These are phyloP conservation scores for Scheffersomyces ergatensis DNA, from an alignment of 805 yeast genomes.

Conservation along the genomic window DNA sequence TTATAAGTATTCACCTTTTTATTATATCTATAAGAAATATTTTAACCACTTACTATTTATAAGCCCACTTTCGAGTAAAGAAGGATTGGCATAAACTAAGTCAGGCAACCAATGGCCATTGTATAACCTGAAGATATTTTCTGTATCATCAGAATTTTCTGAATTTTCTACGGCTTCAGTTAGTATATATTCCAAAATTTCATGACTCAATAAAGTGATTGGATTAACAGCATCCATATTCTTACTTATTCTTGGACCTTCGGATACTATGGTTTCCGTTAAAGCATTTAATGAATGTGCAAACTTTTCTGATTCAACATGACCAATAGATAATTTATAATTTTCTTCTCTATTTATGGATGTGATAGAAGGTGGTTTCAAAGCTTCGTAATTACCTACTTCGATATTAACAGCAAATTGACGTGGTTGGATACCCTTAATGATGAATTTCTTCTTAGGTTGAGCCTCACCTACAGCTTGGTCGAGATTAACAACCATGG, in stretches of 20 bases:
- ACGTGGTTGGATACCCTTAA: constrained; percentile 93
- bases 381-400: constrained; percentile 42
- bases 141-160: constrained; percentile 13
- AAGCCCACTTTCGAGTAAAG: constrained; percentile 31
- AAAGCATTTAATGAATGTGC: constrained; percentile 20
- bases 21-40: constrained; percentile 26
- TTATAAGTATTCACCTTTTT: background rate
- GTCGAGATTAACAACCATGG: constrained; percentile 75
- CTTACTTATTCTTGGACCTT: constrained; percentile 13
- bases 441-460: constrained; percentile 77
- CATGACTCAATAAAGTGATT: constrained; percentile 29
- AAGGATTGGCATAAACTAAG: constrained; percentile 39
- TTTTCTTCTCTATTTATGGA: constrained; percentile 11
- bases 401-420: constrained; percentile 49
- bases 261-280: constrained; percentile 15
- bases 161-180: constrained; percentile 22
- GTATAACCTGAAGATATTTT: constrained; percentile 31
- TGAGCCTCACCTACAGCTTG: constrained; percentile 22
- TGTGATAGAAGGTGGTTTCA: constrained; percentile 18
- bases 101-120: constrained; percentile 41
- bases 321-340: constrained; percentile 30
- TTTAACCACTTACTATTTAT: constrained; percentile 36
- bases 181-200: constrained; percentile 30
- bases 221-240: constrained; percentile 15
- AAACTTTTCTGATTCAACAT: constrained; percentile 32